Evolutionary conservation across 164 flowering plant species (phyloP), one percentile per base, ranked within the genome.

Genomic region (Berberis vulgaris): DNA sequence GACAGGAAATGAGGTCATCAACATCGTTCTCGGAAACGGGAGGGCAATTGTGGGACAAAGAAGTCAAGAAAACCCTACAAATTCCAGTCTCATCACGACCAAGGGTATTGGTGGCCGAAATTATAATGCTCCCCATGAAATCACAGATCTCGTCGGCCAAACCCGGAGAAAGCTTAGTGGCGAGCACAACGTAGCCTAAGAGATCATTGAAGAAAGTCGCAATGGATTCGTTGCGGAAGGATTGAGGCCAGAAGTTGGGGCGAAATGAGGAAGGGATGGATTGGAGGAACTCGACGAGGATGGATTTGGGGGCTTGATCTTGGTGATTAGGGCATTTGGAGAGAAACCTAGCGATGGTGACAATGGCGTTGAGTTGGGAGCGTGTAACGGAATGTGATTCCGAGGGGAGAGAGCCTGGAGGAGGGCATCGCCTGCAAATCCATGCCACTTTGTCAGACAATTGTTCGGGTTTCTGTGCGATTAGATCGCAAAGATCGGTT

Each of bases 311-410:
- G 3, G 80, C 71, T 7, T 53, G 67, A 43, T 80, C 84, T 49
- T 71, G n/a, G 41, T 64, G 55, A 45, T 72, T 59, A 13, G 81
- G 72, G 72, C 80, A 79, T 59, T 78, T 81, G 5, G 99, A 91
- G 59, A 95, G 74, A 61, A 95, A 83, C 5, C 96, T 71, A 3
- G 96, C 78, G 41, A 84, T 70, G 11, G 89, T 93, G 50, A 89
- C 86, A 7, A 88, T 69, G 43, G 96, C 94, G 78, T 91, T 84
- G 83, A 95, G 92, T 60, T 95, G 98, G 4, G 92, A 82, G 42
- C 84, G 81, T 9, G 96, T 78, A 64, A 89, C 77, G 64, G 85
- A 76, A 7, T 84, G 78, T 41, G 95, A 86, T 75, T 80, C 85
- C 62, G 61, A 50, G 9, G 66, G 38, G 7, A 81, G 75, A 11